These are phyloP conservation scores for Boletus reticulatus DNA, from an alignment of 768 basidiomycete species.

Conservation along the genomic window DNA sequence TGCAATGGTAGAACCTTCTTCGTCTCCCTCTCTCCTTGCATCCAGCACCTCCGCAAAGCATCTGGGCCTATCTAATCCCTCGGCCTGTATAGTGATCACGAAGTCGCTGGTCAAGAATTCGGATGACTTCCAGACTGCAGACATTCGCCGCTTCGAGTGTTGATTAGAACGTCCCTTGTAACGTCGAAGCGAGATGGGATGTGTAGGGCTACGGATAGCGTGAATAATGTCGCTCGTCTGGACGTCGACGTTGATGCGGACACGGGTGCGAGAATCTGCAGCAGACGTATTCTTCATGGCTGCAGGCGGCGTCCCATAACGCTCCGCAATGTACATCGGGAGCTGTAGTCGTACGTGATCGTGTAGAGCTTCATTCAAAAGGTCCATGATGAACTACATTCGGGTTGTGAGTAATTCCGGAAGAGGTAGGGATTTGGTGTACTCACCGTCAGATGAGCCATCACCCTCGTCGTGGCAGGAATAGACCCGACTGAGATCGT, in stretches of 20 bases:
- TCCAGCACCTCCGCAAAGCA: conserved; percentile 52
- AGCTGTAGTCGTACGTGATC: conserved; percentile 56
- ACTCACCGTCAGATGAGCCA: conserved; percentile 41
- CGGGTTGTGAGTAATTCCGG: not conserved
- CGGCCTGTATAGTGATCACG: conserved; percentile 46
- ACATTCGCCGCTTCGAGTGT: conserved; percentile 40
- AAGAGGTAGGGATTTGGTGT: conserved; percentile 3
- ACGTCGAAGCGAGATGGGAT: conserved; percentile 33
- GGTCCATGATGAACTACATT: conserved; percentile 49
- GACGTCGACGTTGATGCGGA: conserved; percentile 43
- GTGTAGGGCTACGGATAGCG: conserved; percentile 43
- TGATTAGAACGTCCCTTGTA: conserved; percentile 36
- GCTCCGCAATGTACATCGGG: conserved; percentile 46
- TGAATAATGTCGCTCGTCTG: conserved; percentile 48
- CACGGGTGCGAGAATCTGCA: conserved; percentile 31
- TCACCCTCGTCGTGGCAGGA: conserved; percentile 40
- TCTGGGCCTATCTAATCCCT: conserved; percentile 50
- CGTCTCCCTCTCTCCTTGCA: conserved; percentile 1
- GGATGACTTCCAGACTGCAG: conserved; percentile 38
- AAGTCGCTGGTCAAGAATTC: conserved; percentile 49
- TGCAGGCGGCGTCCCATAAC: conserved; percentile 49
- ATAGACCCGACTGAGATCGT: conserved; percentile 58
- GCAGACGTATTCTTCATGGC: conserved; percentile 34
- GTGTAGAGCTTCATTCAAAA: conserved; percentile 46
- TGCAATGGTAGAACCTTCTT: conserved; percentile 36